phyloP scores from a whole-genome alignment of 169 alveolate genomes.

The Plasmodium sp. region DNA sequence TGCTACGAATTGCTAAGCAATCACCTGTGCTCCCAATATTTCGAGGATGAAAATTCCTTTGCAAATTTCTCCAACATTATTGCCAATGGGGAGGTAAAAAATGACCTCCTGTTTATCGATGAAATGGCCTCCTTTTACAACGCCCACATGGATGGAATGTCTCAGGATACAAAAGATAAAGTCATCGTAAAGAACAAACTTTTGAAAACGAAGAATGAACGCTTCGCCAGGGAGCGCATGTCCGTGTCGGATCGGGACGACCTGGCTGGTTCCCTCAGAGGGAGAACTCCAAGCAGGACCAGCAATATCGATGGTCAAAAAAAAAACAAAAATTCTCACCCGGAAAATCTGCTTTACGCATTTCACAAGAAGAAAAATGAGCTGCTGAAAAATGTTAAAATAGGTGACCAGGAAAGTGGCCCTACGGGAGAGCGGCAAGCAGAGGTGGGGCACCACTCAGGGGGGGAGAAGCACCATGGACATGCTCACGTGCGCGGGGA shows the following conservation, averaged over 20 bases:
- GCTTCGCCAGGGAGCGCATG: not conserved
- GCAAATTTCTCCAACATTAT: constrained; percentile 47
- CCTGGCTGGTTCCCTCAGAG: not conserved
- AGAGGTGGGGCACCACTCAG: not conserved
- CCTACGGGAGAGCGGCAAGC: not conserved
- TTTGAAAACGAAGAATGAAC: not conserved
- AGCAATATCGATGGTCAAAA: not conserved
- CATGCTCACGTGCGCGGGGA: not conserved
- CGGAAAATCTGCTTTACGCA: not conserved
- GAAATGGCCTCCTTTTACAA: constrained; percentile 30
- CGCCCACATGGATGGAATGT: not conserved
- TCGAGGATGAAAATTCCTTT: constrained; percentile 45
- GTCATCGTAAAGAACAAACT: not conserved
- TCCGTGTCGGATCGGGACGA: not conserved
- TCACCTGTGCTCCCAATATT: constrained; percentile 53
- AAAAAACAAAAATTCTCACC: not conserved
- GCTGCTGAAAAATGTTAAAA: constrained; percentile 7
- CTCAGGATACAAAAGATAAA: not conserved
- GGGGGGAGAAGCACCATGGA: not conserved
- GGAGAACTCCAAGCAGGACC: not conserved
- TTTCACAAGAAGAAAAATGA: constrained; percentile 17
- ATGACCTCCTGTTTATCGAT: constrained; percentile 17
- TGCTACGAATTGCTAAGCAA: constrained; percentile 48
- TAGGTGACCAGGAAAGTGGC: not conserved
- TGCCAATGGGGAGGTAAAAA: constrained; percentile 35